phyloP scores from a whole-genome alignment of 208 protist species.

The Wallacemonas rigidus region DNA sequence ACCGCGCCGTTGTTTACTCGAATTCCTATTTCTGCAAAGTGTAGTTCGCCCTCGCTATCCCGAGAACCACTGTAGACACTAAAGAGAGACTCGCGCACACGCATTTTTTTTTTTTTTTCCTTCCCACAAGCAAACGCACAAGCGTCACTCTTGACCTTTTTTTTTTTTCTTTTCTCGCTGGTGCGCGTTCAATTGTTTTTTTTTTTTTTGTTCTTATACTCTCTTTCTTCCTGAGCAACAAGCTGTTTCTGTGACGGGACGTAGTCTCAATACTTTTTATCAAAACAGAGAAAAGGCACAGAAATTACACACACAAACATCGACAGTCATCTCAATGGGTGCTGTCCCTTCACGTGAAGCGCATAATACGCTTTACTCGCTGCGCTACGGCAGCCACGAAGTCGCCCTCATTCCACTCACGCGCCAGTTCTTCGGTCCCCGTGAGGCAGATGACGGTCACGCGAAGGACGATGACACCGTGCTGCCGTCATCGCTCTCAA shows the following conservation, averaged over 20 bases:
- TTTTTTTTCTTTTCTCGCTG: not conserved
- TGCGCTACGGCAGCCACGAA: conserved; percentile 77
- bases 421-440: conserved; percentile 38
- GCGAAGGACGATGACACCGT: not conserved
- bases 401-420: conserved; percentile 67
- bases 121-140: too few species aligned
- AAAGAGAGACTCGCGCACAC: too few species aligned
- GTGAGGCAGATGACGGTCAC: conserved; percentile 21
- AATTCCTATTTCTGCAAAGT: too few species aligned
- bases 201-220: conserved; percentile 1
- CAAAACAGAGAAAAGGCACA: not conserved
- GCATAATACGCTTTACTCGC: conserved; percentile 48
- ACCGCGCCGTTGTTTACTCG: too few species aligned
- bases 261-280: not conserved
- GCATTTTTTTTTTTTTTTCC: not conserved
- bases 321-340: conserved; percentile 34
- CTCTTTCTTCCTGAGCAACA: not conserved
- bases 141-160: not conserved
- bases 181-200: conserved; percentile 2
- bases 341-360: conserved; percentile 52
- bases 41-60: too few species aligned
- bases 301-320: conserved; percentile 10
- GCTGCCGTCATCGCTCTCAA: not conserved
- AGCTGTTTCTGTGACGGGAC: not conserved
- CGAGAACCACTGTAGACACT: too few species aligned